Conservation (phyloP, 2,329 filamentous ascomycete species). For the Aspergillus udagawae region DNA sequence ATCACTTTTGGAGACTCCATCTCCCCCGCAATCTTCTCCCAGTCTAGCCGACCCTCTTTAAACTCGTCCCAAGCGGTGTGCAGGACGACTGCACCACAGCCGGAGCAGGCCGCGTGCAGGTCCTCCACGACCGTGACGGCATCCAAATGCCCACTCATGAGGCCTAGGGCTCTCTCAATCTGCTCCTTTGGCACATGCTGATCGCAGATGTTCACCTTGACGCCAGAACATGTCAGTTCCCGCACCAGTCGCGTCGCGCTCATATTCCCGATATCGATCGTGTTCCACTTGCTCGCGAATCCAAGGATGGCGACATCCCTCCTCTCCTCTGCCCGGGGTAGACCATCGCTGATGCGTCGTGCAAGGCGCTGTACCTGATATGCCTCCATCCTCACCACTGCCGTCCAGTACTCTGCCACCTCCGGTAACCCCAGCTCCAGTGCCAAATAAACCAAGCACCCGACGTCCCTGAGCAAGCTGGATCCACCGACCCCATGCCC, state of each 20-base stretch:
- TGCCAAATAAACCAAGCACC: constrained; percentile 15
- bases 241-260: constrained; percentile 3
- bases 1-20: constrained; percentile 10
- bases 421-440: constrained; percentile 13
- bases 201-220: constrained; percentile 6
- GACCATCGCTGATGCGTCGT: background rate
- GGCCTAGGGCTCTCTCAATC: background rate
- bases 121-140: constrained; percentile 4
- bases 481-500: constrained; percentile 2
- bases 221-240: constrained; percentile 4
- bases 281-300: constrained; percentile 1
- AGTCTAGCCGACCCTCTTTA: constrained; percentile 1
- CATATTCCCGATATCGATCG: background rate
- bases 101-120: constrained; percentile 7
- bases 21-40: constrained; percentile 6
- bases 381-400: constrained; percentile 13
- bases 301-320: constrained; percentile 8
- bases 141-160: constrained; percentile 1
- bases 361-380: constrained; percentile 3
- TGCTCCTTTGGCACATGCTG: constrained; percentile 1
- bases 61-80: constrained; percentile 6
- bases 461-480: constrained; percentile 9
- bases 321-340: background rate
- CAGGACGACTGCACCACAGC: constrained; percentile 11
- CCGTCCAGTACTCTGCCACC: constrained; percentile 17